Evolutionary conservation across 2,329 filamentous ascomycete genomes (phyloP).

Genomic region (Pyrenophora teres): DNA sequence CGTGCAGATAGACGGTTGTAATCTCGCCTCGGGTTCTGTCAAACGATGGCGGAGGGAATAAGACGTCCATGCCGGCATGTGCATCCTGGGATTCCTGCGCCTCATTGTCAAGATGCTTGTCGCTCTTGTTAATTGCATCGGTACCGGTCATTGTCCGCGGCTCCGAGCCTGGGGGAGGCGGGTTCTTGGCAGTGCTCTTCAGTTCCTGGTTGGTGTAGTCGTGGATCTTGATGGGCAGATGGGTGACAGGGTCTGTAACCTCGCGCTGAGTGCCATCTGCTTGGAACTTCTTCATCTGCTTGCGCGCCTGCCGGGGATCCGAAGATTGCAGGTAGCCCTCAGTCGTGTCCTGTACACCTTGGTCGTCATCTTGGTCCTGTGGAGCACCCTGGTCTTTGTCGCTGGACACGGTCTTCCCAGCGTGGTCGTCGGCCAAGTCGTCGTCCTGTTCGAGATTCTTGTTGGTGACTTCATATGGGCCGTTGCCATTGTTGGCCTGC

Average conservation of each 20-base stretch:
- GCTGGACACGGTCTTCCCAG: conserved; percentile 27
- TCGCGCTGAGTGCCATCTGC: conserved; percentile 58
- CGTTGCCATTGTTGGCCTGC: conserved; percentile 28
- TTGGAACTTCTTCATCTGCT: conserved; percentile 55
- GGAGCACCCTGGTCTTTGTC: conserved; percentile 17
- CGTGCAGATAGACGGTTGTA: conserved; percentile 51
- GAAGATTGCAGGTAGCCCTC: conserved; percentile 44
- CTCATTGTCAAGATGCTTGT: conserved; percentile 52
- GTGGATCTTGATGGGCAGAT: conserved; percentile 69
- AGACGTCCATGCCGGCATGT: conserved; percentile 53
- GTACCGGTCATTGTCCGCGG: conserved; percentile 52
- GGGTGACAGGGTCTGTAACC: conserved; percentile 74
- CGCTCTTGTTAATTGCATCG: conserved; percentile 52
- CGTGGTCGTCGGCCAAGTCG: conserved; percentile 40
- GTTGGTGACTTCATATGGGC: conserved; percentile 43
- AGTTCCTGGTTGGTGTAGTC: conserved; percentile 70
- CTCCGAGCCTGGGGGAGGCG: conserved; percentile 48
- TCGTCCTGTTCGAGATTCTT: conserved; percentile 42
- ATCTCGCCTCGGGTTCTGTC: conserved; percentile 53
- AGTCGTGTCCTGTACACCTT: conserved; percentile 50
- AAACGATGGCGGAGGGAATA: conserved; percentile 61
- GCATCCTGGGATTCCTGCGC: conserved; percentile 48
- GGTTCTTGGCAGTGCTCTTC: conserved; percentile 54
- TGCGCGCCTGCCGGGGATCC: conserved; percentile 55
- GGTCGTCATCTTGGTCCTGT: conserved; percentile 28